Evolutionary conservation across 2,329 filamentous ascomycete genomes (phyloP).

Genomic region (Tolypocladium inflatum): DNA sequence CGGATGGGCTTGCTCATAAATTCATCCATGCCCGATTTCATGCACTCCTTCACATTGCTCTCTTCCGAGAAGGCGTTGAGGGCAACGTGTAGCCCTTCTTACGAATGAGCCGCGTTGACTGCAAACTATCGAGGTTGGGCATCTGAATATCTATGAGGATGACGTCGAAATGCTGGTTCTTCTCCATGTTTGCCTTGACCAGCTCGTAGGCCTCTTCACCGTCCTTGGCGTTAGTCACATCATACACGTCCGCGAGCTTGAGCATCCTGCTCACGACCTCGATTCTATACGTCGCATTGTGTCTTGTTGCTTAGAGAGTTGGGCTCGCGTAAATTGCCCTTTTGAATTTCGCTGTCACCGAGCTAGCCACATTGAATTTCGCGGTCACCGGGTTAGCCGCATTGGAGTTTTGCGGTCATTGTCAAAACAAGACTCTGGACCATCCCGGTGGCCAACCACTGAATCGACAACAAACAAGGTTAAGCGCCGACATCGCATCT

Average conservation of each 20-base stretch:
- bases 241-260: constrained; percentile 71
- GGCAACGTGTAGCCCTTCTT: constrained; percentile 80
- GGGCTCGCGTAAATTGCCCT: too few relatives aligned
- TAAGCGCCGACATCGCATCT: too few relatives aligned
- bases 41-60: constrained; percentile 76
- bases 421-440: not conserved
- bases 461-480: too few relatives aligned
- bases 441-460: not conserved
- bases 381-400: too few relatives aligned
- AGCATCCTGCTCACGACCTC: constrained; percentile 53
- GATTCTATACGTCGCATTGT: too few relatives aligned
- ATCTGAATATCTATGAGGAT: constrained; percentile 97
- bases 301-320: too few relatives aligned
- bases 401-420: too few relatives aligned
- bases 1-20: constrained; percentile 75
- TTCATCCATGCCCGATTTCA: constrained; percentile 87
- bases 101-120: constrained; percentile 77
- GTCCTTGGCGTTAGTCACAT: constrained; percentile 80
- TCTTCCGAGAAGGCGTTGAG: constrained; percentile 86
- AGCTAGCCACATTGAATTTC: too few relatives aligned
- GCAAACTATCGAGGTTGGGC: constrained; percentile 84
- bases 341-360: too few relatives aligned
- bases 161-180: constrained; percentile 64
- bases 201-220: constrained; percentile 81
- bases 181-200: constrained; percentile 74